A percentile compares a stretch with the other conserved stretches of the same genome.
phyloP scores from a whole-genome alignment of 805 yeast species.

The Candida khao-thaluensis region DNA sequence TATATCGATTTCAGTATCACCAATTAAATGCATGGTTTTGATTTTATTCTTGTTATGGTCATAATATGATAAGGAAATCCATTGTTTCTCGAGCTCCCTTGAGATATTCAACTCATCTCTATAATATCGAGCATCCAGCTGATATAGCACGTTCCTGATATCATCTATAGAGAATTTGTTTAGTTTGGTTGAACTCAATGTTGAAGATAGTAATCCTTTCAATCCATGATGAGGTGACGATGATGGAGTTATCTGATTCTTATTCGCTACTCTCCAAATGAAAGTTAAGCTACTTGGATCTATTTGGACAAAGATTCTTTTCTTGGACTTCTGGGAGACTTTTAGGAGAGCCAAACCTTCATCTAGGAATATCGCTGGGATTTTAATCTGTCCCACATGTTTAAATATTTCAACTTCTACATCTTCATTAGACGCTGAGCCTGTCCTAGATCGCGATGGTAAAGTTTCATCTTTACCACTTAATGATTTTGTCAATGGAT shows the following conservation, averaged over 20 bases:
- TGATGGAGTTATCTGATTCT: conserved; percentile 3
- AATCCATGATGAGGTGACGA: conserved; percentile 5
- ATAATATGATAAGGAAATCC: conserved; percentile 81
- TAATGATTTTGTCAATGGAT: too few species aligned
- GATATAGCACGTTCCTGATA: conserved; percentile 59
- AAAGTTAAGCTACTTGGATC: conserved; percentile 39
- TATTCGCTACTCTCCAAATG: conserved; percentile 15
- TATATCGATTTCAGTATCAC: conserved; percentile 60
- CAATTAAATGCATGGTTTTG: conserved; percentile 78
- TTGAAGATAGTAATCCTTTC: conserved; percentile 1
- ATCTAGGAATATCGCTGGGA: conserved; percentile 48
- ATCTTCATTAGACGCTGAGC: conserved; percentile 3
- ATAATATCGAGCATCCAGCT: conserved; percentile 76
- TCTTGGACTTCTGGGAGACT: conserved; percentile 68
- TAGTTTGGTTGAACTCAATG: conserved; percentile 6
- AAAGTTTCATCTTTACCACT: conserved; percentile 8
- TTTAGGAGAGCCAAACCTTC: conserved; percentile 64
- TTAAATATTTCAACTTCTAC: conserved; percentile 9
- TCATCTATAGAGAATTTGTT: conserved; percentile 50
- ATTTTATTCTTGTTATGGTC: conserved; percentile 59
- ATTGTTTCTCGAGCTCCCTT: conserved; percentile 57
- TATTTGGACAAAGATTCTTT: conserved; percentile 55
- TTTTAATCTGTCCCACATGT: conserved; percentile 16
- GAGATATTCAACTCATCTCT: conserved; percentile 81
- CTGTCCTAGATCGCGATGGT: conserved; percentile 3